These are phyloP conservation scores for Lupinus albus DNA, from an alignment of 306 rosid species.

Conservation along the genomic window DNA sequence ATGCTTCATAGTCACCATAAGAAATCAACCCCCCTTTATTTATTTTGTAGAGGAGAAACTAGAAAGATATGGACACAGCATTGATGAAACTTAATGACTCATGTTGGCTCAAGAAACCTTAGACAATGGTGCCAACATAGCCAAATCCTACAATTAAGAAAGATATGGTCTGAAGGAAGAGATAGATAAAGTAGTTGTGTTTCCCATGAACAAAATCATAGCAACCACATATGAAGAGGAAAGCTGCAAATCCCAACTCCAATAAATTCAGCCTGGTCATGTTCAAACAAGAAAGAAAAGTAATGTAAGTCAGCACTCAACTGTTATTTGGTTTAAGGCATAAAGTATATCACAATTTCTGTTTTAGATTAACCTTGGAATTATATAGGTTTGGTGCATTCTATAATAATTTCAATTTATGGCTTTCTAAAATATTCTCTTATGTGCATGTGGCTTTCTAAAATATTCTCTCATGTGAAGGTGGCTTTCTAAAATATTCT, in stretches of 20 bases:
- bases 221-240: conserved; percentile 94
- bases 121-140: conserved; percentile 91
- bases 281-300: conserved; percentile 20
- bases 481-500: conserved; percentile 30
- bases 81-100: conserved; percentile 35
- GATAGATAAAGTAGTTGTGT: conserved; percentile 88
- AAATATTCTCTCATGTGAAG: conserved; percentile 34
- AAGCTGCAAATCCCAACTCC: conserved; percentile 92
- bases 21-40: conserved; percentile 40
- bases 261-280: conserved; percentile 65
- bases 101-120: conserved; percentile 49
- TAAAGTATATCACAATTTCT: conserved; percentile 15
- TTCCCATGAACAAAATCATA: conserved; percentile 90
- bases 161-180: conserved; percentile 84
- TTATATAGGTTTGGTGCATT: conserved; percentile 4
- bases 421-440: conserved; percentile 27
- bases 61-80: conserved; percentile 47
- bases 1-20: conserved; percentile 42
- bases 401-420: conserved; percentile 28
- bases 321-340: conserved; percentile 11
- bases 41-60: conserved; percentile 48
- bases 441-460: conserved; percentile 31
- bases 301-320: neutral
- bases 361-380: neutral
- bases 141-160: conserved; percentile 92